Conservation (phyloP, 129 eudicot species). For the Chrysanthemum seticuspe region DNA sequence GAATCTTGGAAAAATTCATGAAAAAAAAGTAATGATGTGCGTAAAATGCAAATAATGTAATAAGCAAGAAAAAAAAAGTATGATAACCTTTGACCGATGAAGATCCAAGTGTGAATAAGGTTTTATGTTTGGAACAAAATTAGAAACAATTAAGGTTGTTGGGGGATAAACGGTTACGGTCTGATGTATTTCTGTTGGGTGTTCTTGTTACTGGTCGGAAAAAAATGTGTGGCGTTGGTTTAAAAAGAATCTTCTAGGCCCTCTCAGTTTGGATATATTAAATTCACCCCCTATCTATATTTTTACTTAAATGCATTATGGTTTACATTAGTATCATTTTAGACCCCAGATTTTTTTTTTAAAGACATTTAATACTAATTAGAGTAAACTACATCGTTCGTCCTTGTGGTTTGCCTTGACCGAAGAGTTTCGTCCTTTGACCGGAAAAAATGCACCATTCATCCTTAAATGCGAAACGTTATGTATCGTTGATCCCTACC, state of each 20-base stretch:
- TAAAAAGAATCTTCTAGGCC: conserved; percentile 30
- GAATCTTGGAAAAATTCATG: conserved; percentile 8
- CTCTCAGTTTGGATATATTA: conserved; percentile 16
- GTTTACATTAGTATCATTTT: too few relatives aligned
- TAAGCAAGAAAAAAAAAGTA: neutral
- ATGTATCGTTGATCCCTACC: too few relatives aligned
- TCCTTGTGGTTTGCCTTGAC: too few relatives aligned
- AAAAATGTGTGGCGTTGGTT: conserved; percentile 32
- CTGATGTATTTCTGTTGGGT: neutral
- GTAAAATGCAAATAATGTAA: conserved; percentile 17
- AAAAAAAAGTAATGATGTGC: conserved; percentile 12
- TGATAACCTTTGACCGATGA: conserved; percentile 31
- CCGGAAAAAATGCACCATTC: too few relatives aligned
- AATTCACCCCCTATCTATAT: neutral
- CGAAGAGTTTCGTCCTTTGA: too few relatives aligned
- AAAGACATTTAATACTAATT: too few relatives aligned
- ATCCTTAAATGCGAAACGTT: too few relatives aligned
- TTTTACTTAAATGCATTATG: neutral
- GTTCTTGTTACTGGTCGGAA: conserved; percentile 28
- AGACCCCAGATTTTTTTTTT: too few relatives aligned
- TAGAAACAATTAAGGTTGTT: conserved; percentile 10
- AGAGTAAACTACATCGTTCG: too few relatives aligned
- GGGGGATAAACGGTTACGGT: conserved; percentile 34
- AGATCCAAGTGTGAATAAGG: conserved; percentile 14
- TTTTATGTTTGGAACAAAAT: conserved; percentile 13